These are phyloP conservation scores for Saccharum hybrid DNA, from an alignment of 202 grass and related monocot species.

Conservation along the genomic window DNA sequence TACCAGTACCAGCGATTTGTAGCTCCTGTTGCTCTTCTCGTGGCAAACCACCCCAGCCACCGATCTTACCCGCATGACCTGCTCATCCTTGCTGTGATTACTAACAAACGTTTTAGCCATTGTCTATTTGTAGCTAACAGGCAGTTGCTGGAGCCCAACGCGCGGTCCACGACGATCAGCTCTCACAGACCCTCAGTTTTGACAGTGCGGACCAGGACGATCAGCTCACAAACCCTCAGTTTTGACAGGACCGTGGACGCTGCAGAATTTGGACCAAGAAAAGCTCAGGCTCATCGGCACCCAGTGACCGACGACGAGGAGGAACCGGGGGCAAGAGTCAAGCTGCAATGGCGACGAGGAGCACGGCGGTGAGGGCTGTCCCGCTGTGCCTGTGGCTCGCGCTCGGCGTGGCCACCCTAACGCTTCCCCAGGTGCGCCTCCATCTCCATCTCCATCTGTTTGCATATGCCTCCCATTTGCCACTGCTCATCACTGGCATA, in stretches of 20 bases:
- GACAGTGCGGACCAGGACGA: slow-evolving; percentile 13
- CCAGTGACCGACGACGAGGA: not conserved
- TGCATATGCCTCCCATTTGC: not conserved
- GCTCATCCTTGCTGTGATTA: not conserved
- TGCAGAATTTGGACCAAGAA: not conserved
- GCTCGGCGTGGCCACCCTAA: slow-evolving; percentile 44
- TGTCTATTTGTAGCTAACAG: slow-evolving; percentile 9
- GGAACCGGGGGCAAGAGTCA: not conserved
- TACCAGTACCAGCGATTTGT: not conserved
- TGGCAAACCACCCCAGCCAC: not conserved
- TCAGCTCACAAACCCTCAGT: not conserved
- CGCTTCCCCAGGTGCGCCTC: slow-evolving; percentile 65
- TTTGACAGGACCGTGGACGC: not conserved
- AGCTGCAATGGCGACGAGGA: not conserved
- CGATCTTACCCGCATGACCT: not conserved
- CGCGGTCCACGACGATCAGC: slow-evolving; percentile 7
- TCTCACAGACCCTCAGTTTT: not conserved
- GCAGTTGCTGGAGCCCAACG: not conserved
- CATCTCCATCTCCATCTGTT: not conserved
- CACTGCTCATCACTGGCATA: not conserved
- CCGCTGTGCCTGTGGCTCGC: slow-evolving; percentile 21
- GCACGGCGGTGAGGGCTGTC: not conserved
- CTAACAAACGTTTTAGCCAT: not conserved
- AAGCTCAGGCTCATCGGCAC: not conserved
- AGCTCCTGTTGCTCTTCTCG: not conserved